Evolutionary conservation across 805 yeast genomes (phyloP), one percentile per base, ranked within the genome.

Genomic region (Lachancea sp.): DNA sequence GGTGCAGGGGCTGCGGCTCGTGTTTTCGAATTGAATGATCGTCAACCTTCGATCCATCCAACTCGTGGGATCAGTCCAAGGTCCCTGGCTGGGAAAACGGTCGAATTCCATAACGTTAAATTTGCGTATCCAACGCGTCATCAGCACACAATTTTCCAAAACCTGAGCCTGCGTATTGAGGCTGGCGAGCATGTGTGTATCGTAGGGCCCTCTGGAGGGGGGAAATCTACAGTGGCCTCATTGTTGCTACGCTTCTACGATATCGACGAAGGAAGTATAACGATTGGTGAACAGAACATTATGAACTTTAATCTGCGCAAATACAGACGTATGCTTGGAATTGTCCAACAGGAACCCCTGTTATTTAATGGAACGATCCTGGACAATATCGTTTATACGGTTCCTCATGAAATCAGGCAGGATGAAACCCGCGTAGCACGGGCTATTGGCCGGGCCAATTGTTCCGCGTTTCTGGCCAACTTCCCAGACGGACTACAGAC

Each of bases 201-300:
- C 44, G 97, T 89, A 13, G 97, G 97, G 2, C 96, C 96, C n/a
- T 82, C 94, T 24, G 97, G 97, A 1, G 84, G 95, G 45, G 97
- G 97, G 19, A 90, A 90, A 60, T 85, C 95, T 13, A 89, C 97
- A 0, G 76, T 90, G 2, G 73, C 89, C 5, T 85, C 89, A 38
- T 65, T 90, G 38, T 64, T 90, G 33, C 63, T 89, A 50, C 70
- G 97, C 44, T 85, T 84, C 56, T 90, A 90, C 61, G 96, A 88
- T 52, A 89, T 94, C 2, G 56, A 58, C 9, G 45, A 59, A 0
- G 97, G 97, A 18, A 51, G 61, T 6, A 77, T 90, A 24, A 50
- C 65, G 3, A 70, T 89, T 16, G 88, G 88, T 46, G 77, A 76
- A 9, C 73, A 76, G 40, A 70, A 81, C 46, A 72, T 90, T 45